Evolutionary conservation across 306 rosid species (phyloP).

Genomic region (Lathyrus oleraceus): DNA sequence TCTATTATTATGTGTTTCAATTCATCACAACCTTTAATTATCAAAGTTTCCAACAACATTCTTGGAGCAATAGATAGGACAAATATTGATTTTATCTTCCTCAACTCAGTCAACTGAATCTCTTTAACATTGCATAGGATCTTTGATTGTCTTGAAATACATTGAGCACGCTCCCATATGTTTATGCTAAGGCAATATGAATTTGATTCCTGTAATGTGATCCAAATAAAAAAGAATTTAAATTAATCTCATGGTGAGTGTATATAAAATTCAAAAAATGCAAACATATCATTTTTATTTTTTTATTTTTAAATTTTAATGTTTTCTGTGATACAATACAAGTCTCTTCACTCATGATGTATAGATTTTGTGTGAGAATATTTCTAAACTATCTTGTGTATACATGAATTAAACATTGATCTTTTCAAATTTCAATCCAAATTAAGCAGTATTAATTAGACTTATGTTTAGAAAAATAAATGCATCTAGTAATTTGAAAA

Average conservation of each 20-base stretch:
- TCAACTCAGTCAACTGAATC: neutral
- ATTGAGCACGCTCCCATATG: neutral
- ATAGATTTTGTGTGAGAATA: no score
- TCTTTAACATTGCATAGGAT: neutral
- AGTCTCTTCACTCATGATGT: no score
- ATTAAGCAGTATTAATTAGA: no score
- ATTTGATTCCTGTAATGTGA: neutral
- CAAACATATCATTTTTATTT: neutral
- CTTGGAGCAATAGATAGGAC: neutral
- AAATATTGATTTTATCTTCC: neutral
- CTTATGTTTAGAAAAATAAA: no score
- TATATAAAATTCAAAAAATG: neutral
- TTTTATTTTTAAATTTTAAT: no score
- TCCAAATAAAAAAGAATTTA: neutral
- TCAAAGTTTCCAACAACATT: conserved; percentile 16
- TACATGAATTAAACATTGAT: no score
- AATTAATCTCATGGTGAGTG: no score
- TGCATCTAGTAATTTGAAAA: no score
- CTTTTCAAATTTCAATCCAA: no score
- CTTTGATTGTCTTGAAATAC: neutral
- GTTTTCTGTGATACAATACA: no score
- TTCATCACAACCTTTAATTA: neutral
- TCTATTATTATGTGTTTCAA: conserved; percentile 12
- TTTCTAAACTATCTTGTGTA: no score
- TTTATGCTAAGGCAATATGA: neutral